Base-by-base conservation (phyloP, 345 rosid species). In the Ceriops tagal region DNA sequence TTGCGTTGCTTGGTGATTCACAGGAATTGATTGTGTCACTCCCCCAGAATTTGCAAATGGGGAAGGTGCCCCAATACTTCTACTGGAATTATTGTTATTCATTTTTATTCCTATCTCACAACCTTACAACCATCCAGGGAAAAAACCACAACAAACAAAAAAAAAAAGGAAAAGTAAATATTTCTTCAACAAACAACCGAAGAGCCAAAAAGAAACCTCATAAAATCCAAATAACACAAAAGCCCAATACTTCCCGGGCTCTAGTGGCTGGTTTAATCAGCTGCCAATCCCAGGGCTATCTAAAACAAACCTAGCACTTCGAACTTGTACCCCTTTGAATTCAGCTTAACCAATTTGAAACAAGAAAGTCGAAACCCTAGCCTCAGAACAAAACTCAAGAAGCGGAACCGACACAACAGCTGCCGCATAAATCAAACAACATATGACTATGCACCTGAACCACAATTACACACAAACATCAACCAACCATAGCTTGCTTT, bases 11-110 rank as follows among this genome's bases (percentile, higher is more conserved):
- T 76, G 80, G 65, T 69, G 77, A 58, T 71, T 83, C 65, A 68
- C 5, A 15, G 80, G 43, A 71, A 55, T 66, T 39, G 78, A 61
- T 52, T 80, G 81, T n/a, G 77, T 32, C 32, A 57, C 51, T 18
- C 61, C 63, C 28, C 80, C 79, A 53, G 89, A 52, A 77, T 77
- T 79, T 15, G 64, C 79, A 73, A 70, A 70, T 20, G 79, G 70
- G 55, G 78, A 5, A n/a, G 78, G 69, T 1, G 61, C 67, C 67
- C 83, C 89, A 11, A 71, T 59, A 55, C 30, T 73, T 74, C 74
- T 81, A 3, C 65, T 43, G 6, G 79, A 78, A 65, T 71, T 81
- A 69, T 30, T 80, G 30, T 68, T 79, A 57, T 74, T 80, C 88
- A 85, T 84, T 24, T 47, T 53, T 28, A 57, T 4, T 20, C 62